Evolutionary conservation across 805 yeast species (phyloP), one percentile per base, ranked within the genome.

Genomic region (Ogataea kodamae): DNA sequence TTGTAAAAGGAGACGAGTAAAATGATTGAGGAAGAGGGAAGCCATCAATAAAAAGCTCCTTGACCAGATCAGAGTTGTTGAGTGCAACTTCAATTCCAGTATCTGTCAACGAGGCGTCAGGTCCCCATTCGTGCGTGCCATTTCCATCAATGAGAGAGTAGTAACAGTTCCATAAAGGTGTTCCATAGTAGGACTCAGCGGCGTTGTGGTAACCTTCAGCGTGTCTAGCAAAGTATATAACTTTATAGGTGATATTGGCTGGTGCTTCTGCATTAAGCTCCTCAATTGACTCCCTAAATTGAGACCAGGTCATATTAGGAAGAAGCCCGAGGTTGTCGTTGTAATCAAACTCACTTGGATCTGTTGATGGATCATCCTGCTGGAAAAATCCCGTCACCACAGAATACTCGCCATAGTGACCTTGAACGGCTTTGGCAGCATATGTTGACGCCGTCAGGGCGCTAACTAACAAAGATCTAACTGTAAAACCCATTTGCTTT

Each of bases 161-260:
- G 21, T 26, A 26, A n/a, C 29, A 26, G 21, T 26, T 26, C 29
- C 29, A 26, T 4, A 26, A 14, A 9, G 14, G 19, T 5, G 14
- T 18, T 13, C 29, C 29, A 14, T 26, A 26, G 20, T 26, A 26
- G 5, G 13, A 17, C n/a, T 26, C 19, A 17, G 29, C 29, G n/a
- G 17, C 29, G 18, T 26, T 26, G 14, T 26, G 29, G 21, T 26
- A 26, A 10, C 29, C 29, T n/a, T 26, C 29, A 16, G 29, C 29
- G 11, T 26, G 29, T 26, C 29, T 26, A 4, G 14, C 29, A 14
- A 26, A 26, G 20, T 10, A 26, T 6, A 26, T 5, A 6, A 26
- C 29, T 12, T 26, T 26, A 12, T 26, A 26, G 29, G 29, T 17
- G 16, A 21, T 26, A n/a, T 17, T 17, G 11, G n/a, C 9, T 17